phyloP scores from a whole-genome alignment of 2,329 filamentous ascomycete genomes.

The Beauveria rudraprayagi region DNA sequence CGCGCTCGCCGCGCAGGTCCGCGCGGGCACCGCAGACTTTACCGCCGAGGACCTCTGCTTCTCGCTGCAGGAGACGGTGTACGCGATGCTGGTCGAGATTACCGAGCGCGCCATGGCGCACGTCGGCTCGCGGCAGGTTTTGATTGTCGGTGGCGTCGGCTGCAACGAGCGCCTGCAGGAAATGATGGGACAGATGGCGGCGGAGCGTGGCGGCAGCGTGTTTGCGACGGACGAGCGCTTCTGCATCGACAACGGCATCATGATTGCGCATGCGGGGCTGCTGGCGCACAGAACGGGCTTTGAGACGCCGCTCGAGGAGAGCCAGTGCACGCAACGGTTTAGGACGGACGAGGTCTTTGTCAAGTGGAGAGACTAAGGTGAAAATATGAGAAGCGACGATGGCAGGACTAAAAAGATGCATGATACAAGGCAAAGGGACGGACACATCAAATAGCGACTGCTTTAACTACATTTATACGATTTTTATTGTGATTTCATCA shows the following conservation, averaged over 20 bases:
- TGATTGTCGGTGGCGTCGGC: constrained; percentile 92
- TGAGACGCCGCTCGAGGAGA: constrained; percentile 67
- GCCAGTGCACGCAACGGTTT: constrained; percentile 76
- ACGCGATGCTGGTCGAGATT: constrained; percentile 95
- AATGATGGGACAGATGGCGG: constrained; percentile 97
- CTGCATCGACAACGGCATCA: constrained; percentile 98
- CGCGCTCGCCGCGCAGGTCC: constrained; percentile 63
- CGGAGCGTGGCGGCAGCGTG: constrained; percentile 78
- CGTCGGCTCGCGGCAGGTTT: constrained; percentile 80
- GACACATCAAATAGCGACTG: constrained; percentile 1
- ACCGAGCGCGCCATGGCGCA: constrained; percentile 98
- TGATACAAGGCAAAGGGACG: neutral
- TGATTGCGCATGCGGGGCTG: constrained; percentile 96
- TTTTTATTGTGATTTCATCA: neutral
- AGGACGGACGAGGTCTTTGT: constrained; percentile 76
- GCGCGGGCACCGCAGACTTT: constrained; percentile 43
- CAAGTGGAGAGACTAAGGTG: constrained; percentile 59
- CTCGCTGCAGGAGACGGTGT: constrained; percentile 90
- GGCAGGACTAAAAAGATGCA: neutral
- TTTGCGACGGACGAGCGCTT: constrained; percentile 96
- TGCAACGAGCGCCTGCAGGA: constrained; percentile 91
- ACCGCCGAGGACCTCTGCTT: constrained; percentile 87
- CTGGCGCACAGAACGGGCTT: constrained; percentile 78
- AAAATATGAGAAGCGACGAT: neutral
- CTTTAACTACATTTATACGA: neutral